Base-by-base conservation (phyloP, 257 asterid genomes). In the Plectranthus barbatus region DNA sequence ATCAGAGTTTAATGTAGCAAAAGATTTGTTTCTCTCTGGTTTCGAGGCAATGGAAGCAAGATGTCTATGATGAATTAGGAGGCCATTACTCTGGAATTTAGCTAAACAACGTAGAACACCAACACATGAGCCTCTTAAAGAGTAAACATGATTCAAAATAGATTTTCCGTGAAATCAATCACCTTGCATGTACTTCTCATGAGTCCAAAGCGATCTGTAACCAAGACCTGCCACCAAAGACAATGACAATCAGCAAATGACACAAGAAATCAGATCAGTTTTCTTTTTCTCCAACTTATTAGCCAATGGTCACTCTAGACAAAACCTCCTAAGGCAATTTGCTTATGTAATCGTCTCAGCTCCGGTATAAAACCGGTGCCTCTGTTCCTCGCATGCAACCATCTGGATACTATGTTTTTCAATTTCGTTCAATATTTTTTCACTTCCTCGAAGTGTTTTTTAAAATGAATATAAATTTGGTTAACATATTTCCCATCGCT, bases 1-100 rank as follows among this genome's bases (percentile, higher is more conserved):
- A 53, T 86, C 95, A 13, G 72, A 52, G 44, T 71, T 84, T 47
- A 92, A 64, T 61, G 52, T 67, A 44, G 95, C 83, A 74, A 89
- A 92, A 13, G 72, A 71, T 36, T 75, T 82, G 70, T 80, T 78
- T 67, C 97, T 77, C 68, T 62, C 75, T 24, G 86, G 67, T 46
- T 50, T 37, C 23, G 86, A 50, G 56, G 82, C 78, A 71, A 69
- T 49, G 20, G 95, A 88, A 69, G 84, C 75, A 76, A 84, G 50
- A 67, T 63, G 50, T 65, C 89, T 77, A 50, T 19, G 69, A 26
- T 72, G 82, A 53, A 58, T 49, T 68, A 44, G 64, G 37, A 67
- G 68, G 47, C 71, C 72, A 67, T 41, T 40, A 60, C 85, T 56
- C 48, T 49, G 51, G 63, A 42, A 51, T 62, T 66, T 64, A 58